These are phyloP conservation scores for Cyclotella kingstonii DNA, from an alignment of 108 stramenopile species.

Conservation along the genomic window DNA sequence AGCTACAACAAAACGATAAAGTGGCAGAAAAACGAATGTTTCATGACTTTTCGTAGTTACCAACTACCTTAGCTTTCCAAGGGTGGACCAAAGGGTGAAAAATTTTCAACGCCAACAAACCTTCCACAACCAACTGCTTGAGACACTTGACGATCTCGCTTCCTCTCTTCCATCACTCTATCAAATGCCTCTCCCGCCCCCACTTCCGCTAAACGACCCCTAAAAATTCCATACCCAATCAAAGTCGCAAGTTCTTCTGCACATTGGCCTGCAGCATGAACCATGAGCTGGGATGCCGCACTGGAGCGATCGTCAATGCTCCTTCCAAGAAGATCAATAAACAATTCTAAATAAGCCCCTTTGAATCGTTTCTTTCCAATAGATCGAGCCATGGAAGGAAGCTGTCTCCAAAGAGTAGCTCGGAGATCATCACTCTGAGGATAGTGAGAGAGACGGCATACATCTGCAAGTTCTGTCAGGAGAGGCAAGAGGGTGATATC, in stretches of 20 bases:
- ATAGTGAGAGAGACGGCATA: slow-evolving; percentile 80
- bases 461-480: slow-evolving; percentile 72
- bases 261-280: slow-evolving; percentile 80
- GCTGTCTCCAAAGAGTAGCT: slow-evolving; percentile 75
- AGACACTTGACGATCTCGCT: slow-evolving; percentile 19
- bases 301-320: slow-evolving; percentile 61
- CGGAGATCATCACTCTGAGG: slow-evolving; percentile 81
- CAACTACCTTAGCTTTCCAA: slow-evolving; percentile 7
- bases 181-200: slow-evolving; percentile 68
- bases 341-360: slow-evolving; percentile 69
- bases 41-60: too few species aligned
- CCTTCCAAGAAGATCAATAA: slow-evolving; percentile 68
- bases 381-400: slow-evolving; percentile 72
- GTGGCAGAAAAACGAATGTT: too few species aligned
- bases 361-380: slow-evolving; percentile 85
- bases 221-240: slow-evolving; percentile 71
- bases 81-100: slow-evolving; percentile 16
- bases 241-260: slow-evolving; percentile 74
- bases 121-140: slow-evolving; percentile 7
- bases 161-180: slow-evolving; percentile 62
- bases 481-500: slow-evolving; percentile 67
- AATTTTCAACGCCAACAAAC: slow-evolving; percentile 5
- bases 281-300: slow-evolving; percentile 71
- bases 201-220: slow-evolving; percentile 71
- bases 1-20: too few species aligned